Conservation (phyloP, 176 grass and related monocot genomes). For the Phragmites australis region DNA sequence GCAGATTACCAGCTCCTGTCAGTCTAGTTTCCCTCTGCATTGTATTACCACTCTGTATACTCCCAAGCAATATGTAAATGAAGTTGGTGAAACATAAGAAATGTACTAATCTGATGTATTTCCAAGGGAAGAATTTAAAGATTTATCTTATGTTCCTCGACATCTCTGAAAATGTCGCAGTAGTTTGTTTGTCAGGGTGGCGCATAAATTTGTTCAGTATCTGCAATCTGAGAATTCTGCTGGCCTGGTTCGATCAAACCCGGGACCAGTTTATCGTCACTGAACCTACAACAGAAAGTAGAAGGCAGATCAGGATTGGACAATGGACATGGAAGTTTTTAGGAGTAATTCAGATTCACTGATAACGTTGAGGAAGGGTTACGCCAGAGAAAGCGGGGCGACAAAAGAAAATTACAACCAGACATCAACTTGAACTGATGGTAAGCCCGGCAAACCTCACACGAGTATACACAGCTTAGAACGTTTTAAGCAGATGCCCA, state of each 20-base stretch:
- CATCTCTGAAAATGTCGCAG: background rate
- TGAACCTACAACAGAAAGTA: background rate
- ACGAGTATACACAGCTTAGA: background rate
- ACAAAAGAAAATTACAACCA: slow-evolving; percentile 25
- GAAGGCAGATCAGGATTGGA: background rate
- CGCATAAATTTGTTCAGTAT: background rate
- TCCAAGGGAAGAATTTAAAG: background rate
- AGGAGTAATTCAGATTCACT: background rate
- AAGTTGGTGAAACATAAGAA: background rate
- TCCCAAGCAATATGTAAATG: slow-evolving; percentile 18
- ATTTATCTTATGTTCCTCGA: background rate
- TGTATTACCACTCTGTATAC: slow-evolving; percentile 39
- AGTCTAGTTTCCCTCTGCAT: slow-evolving; percentile 46
- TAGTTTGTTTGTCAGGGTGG: background rate
- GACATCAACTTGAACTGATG: slow-evolving; percentile 21
- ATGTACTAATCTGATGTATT: background rate
- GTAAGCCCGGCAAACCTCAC: background rate
- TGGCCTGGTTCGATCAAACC: background rate
- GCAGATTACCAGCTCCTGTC: slow-evolving; percentile 52
- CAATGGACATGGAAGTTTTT: background rate
- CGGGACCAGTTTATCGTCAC: background rate
- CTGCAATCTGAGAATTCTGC: background rate
- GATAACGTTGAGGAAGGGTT: slow-evolving; percentile 19
- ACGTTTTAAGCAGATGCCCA: slow-evolving; percentile 12
- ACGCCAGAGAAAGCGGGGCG: background rate